Base-by-base conservation (phyloP, 2,329 filamentous ascomycete species). In the Immersiporthe knoxdaviesiana region DNA sequence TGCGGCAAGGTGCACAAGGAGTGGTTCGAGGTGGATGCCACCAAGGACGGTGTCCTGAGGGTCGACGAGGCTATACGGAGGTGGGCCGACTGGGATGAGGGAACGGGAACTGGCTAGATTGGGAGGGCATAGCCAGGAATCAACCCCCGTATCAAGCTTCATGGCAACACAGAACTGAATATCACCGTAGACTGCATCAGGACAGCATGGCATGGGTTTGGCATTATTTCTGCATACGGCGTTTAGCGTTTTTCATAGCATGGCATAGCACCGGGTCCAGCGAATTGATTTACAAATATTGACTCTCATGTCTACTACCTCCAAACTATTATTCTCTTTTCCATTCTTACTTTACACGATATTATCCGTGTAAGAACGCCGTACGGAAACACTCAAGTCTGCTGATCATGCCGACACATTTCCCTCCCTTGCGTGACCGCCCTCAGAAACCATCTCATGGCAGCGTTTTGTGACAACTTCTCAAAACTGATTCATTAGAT, bases 1-100 rank as follows among this genome's bases (percentile, higher is more conserved):
- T 99, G 96, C 77, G 94, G 94, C 1, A 90, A 90, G 76, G 90
- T 93, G 74, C 96, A 99, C 79, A 84, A 91, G 65, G 96, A 99
- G 81, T 99, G 95, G 95, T 99, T 99, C 78, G 92, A 97, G 80
- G 90, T 97, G 1, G 89, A 92, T 7, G 70, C 70, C 16, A 60
- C 70, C 16, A 70, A 66, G 60, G 50, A 68, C 1, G 70, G 70
- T 27, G 68, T 72, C n/a, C 44, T 70, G 70, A 58, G 86, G 83
- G 82, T 87, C 84, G 81, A 87, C 69, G 83, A 91, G 73, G 88
- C 94, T 70, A 90, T 97, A 54, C 88, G 90, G 76, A 82, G 93
- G 73, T 99, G 96, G 96, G 90, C 94, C 11, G 87, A 87, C 14
- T 98, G 94, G 93, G 92, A 91, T 66, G 91, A 92, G 79, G 79